Base-by-base conservation (phyloP, 2,329 filamentous ascomycete species). In the Verticillium isaacii region DNA sequence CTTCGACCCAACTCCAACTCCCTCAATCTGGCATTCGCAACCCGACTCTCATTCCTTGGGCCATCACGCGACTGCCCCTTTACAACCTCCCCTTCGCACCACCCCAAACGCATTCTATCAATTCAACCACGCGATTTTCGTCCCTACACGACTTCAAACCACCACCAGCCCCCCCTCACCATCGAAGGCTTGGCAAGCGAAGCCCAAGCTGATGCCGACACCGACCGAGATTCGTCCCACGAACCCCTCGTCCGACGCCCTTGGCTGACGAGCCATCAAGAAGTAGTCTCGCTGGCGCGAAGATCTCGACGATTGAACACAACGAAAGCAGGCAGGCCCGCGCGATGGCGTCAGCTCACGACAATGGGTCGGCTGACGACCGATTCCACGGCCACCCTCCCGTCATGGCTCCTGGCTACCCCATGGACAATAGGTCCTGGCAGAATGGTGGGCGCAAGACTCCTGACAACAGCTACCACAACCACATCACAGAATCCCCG, bases 291-390 rank as follows among this genome's bases (percentile, higher is more conserved):
- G 54, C 56, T 36, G 61, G 56, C 54, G 39, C 55, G 55, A 17
- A 52, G n/a, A 50, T n/a, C n/a, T n/a, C 8, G 41, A 50, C 66
- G 68, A 70, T 45, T 61, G 55, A 62, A 52, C 54, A 37, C 23
- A 54, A 32, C 58, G 41, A 64, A 36, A 36, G 58, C 57, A 41
- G 60, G 41, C 52, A 56, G 25, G 52, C 1, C 32, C 52, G 25
- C 54, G 54, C 15, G 61, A 80, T 82, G 77, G 79, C 78, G 67
- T 78, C 80, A 66, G 79, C 80, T 66, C 79, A 81, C 71, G 78
- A 78, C 67, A 74, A 75, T 68, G 73, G 73, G 67, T 70, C 73
- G 67, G 73, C 74, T 64, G 70, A 68, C 70, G 78, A 79, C 65
- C 73, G 72, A 66, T 67, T 69, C 64, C 74, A 72, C 57, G 71